Evolutionary conservation across 345 rosid species (phyloP).

Genomic region (Pugionium dolabratum): DNA sequence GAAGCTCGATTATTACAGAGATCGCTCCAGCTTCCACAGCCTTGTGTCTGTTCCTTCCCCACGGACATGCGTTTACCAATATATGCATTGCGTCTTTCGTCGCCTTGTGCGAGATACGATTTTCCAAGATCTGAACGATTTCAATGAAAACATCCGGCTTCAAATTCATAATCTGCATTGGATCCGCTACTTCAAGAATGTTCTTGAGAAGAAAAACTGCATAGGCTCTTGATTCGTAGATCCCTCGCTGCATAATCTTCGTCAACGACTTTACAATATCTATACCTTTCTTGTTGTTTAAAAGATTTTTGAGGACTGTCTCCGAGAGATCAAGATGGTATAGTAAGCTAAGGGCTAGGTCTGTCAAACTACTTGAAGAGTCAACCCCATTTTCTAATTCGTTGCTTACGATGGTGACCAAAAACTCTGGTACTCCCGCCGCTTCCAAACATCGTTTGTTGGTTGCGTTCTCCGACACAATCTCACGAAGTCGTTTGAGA

Average conservation of each 20-base stretch:
- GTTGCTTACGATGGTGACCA: conserved; percentile 46
- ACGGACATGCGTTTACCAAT: conserved; percentile 51
- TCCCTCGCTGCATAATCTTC: conserved; percentile 56
- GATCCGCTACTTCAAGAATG: conserved; percentile 58
- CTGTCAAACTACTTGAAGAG: conserved; percentile 36
- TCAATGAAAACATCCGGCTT: conserved; percentile 49
- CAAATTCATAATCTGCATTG: conserved; percentile 50
- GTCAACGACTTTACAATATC: conserved; percentile 52
- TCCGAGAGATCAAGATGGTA: conserved; percentile 66
- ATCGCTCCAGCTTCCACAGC: conserved; percentile 66
- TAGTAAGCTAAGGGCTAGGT: conserved; percentile 69
- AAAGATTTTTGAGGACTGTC: conserved; percentile 56
- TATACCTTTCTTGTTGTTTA: conserved; percentile 47
- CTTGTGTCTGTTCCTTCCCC: conserved; percentile 75
- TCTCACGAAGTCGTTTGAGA: conserved; percentile 53
- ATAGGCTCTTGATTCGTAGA: conserved; percentile 53
- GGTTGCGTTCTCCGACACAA: conserved; percentile 54
- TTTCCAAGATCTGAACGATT: conserved; percentile 51
- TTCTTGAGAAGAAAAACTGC: conserved; percentile 47
- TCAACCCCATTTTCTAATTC: conserved; percentile 44
- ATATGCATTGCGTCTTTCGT: conserved; percentile 63
- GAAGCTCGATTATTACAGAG: conserved; percentile 55
- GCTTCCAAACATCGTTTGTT: conserved; percentile 77
- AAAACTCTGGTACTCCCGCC: conserved; percentile 67
- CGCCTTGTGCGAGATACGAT: conserved; percentile 66